Percentiles rank a stretch among this genome's conserved stretches.
These are phyloP conservation scores for Byssothecium circinans DNA, from an alignment of 2,329 filamentous ascomycete species.

Conservation along the genomic window DNA sequence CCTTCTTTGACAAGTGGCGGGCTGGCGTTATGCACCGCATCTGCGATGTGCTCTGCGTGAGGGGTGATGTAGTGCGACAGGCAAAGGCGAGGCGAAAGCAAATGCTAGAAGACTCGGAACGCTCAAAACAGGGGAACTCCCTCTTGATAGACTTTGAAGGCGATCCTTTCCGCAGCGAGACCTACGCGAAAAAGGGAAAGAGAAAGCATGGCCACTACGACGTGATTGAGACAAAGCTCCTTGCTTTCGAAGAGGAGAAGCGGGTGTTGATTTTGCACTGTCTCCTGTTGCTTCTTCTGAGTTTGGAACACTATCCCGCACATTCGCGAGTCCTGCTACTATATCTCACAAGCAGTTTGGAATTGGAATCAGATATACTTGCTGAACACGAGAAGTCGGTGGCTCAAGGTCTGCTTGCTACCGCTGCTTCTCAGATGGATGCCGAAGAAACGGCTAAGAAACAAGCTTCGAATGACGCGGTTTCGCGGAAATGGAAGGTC, in stretches of 20 bases:
- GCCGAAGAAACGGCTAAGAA: slow-evolving; percentile 75
- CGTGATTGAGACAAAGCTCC: slow-evolving; percentile 41
- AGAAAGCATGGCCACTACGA: slow-evolving; percentile 28
- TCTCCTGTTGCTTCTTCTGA: slow-evolving; percentile 70
- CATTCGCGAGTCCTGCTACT: slow-evolving; percentile 72
- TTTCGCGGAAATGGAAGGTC: slow-evolving; percentile 71
- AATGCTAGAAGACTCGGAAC: slow-evolving; percentile 19
- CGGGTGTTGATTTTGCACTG: slow-evolving; percentile 70
- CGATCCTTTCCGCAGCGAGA: slow-evolving; percentile 23
- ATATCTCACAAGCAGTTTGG: slow-evolving; percentile 69
- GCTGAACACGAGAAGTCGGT: slow-evolving; percentile 73
- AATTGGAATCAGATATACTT: slow-evolving; percentile 64
- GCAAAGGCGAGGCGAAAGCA: slow-evolving; percentile 39
- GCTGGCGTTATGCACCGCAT: slow-evolving; percentile 68
- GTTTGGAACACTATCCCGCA: slow-evolving; percentile 73
- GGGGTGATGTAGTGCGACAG: slow-evolving; percentile 30
- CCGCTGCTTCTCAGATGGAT: slow-evolving; percentile 69
- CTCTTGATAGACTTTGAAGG: slow-evolving; percentile 31
- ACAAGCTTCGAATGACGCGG: slow-evolving; percentile 66
- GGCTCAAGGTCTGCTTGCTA: slow-evolving; percentile 67
- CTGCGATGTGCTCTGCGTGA: slow-evolving; percentile 60
- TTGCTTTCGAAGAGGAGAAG: slow-evolving; percentile 48
- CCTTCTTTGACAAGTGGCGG: slow-evolving; percentile 80
- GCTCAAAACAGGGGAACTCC: slow-evolving; percentile 24
- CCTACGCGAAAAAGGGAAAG: slow-evolving; percentile 3